phyloP scores from a whole-genome alignment of 2,329 filamentous ascomycete species.

The Aspergillus sp. region DNA sequence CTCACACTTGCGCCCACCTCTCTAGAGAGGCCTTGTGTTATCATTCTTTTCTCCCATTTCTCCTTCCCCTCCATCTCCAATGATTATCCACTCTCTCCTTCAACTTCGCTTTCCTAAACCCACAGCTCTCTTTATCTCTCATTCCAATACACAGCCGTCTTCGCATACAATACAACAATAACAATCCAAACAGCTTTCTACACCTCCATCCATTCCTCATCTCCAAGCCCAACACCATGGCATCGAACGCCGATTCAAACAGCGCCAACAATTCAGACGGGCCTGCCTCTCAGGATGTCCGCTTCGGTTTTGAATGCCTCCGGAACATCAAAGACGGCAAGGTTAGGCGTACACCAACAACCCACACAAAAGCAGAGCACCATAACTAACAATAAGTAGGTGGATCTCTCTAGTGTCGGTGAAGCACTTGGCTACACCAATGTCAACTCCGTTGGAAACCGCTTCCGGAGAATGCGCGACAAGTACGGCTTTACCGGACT shows the following conservation, averaged over 20 bases:
- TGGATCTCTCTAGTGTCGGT: constrained; percentile 28
- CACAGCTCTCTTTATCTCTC: neutral
- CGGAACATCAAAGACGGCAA: constrained; percentile 19
- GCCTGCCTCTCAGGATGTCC: constrained; percentile 10
- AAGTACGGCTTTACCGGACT: constrained; percentile 23
- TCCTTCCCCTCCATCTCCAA: neutral
- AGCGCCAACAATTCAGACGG: constrained; percentile 1
- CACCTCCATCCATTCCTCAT: neutral
- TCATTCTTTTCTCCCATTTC: neutral
- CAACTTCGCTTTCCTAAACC: neutral
- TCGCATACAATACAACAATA: neutral
- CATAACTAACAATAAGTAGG: constrained; percentile 16
- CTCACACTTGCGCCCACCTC: neutral
- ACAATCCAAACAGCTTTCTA: neutral
- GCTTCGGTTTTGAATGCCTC: constrained; percentile 30
- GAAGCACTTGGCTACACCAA: constrained; percentile 28
- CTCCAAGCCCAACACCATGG: constrained; percentile 3
- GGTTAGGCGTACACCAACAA: constrained; percentile 7
- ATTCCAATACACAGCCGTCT: neutral
- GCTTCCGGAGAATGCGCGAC: constrained; percentile 27
- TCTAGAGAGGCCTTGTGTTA: neutral
- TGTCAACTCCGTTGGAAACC: constrained; percentile 27
- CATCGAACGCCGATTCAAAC: neutral
- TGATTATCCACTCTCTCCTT: neutral
- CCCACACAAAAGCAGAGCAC: neutral